Evolutionary conservation across 2,329 filamentous ascomycete species (phyloP).

Genomic region (Emergomyces africanus): DNA sequence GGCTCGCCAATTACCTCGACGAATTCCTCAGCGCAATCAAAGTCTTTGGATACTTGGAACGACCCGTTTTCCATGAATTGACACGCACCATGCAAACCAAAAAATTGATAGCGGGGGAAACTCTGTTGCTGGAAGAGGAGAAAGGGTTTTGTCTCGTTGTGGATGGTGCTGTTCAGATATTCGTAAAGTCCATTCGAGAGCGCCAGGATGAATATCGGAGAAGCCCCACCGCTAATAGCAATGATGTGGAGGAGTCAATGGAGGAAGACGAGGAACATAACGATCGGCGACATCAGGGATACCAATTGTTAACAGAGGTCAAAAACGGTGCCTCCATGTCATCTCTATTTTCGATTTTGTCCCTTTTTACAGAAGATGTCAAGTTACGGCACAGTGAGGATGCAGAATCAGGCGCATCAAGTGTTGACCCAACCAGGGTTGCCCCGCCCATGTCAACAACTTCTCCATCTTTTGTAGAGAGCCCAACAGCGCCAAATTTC

Average conservation of each 20-base stretch:
- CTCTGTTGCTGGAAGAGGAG: constrained; percentile 87
- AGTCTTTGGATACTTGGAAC: constrained; percentile 93
- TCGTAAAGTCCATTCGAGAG: constrained; percentile 72
- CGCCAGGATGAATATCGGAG: constrained; percentile 13
- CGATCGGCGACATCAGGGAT: constrained; percentile 59
- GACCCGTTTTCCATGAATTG: constrained; percentile 93
- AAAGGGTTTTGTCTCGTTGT: constrained; percentile 97
- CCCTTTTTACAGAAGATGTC: constrained; percentile 91
- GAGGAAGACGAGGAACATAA: constrained; percentile 44
- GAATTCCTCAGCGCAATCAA: constrained; percentile 98
- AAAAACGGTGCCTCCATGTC: constrained; percentile 98
- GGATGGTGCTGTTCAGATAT: constrained; percentile 91
- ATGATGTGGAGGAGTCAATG: constrained; percentile 29
- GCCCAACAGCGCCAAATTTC: constrained; percentile 16
- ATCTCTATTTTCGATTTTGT: constrained; percentile 86
- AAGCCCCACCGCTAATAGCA: constrained; percentile 32
- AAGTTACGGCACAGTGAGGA: constrained; percentile 58
- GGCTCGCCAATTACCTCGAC: constrained; percentile 89
- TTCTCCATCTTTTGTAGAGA: constrained; percentile 20
- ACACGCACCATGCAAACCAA: constrained; percentile 97
- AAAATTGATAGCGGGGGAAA: constrained; percentile 92
- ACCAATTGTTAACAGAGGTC: constrained; percentile 91
- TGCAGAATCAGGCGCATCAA: constrained; percentile 27
- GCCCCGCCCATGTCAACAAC: constrained; percentile 30
- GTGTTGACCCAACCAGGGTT: constrained; percentile 19